These are phyloP conservation scores for Pneumocystis oryctolagi DNA, from an alignment of 1,139 yeast species.

Conservation along the genomic window DNA sequence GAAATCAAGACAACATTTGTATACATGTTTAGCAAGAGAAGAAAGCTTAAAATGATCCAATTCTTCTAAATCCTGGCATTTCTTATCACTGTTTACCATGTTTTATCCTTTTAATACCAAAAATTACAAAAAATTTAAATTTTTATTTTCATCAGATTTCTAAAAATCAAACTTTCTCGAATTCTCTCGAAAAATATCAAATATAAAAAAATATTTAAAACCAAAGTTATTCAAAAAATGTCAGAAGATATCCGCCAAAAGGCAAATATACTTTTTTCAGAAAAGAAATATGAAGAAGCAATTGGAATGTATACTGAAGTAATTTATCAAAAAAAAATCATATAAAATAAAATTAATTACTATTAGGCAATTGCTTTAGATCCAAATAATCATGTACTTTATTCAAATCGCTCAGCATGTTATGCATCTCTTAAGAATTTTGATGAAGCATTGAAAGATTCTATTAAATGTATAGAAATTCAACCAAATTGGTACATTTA, in stretches of 20 bases:
- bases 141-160: not conserved
- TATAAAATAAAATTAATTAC: not conserved
- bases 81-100: not conserved
- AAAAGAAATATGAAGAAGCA: slow-evolving; percentile 70
- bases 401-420: slow-evolving; percentile 87
- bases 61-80: not conserved
- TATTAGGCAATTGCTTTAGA: slow-evolving; percentile 64
- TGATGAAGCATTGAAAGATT: slow-evolving; percentile 63
- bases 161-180: not conserved
- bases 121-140: too few relatives aligned
- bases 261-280: slow-evolving; percentile 67
- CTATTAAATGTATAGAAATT: slow-evolving; percentile 63
- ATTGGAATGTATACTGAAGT: slow-evolving; percentile 56
- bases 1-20: not conserved
- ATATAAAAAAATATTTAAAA: not conserved
- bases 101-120: not conserved
- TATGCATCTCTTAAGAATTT: slow-evolving; percentile 69
- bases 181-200: not conserved
- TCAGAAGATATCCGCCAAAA: not conserved
- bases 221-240: not conserved
- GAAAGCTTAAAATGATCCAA: not conserved
- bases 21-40: slow-evolving; percentile 17
- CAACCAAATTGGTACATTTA: slow-evolving; percentile 49
- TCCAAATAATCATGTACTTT: slow-evolving; percentile 73
- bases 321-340: not conserved